Percentiles rank a stretch among this genome's conserved stretches.
These are phyloP conservation scores for Camellia granthamiana DNA, from an alignment of 148 eudicot genomes.

Conservation along the genomic window DNA sequence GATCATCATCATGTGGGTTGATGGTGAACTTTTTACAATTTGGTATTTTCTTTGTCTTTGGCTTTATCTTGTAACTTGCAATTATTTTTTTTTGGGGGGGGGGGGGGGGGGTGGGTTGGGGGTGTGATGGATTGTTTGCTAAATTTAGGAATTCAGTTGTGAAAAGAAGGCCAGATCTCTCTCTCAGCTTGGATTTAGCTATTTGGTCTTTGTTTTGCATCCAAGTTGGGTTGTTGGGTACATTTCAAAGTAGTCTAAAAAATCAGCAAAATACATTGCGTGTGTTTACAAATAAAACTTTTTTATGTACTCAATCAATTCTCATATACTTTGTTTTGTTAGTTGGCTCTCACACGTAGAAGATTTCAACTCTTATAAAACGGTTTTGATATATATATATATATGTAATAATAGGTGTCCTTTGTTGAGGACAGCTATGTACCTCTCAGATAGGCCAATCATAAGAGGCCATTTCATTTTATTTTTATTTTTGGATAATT, in stretches of 20 bases:
- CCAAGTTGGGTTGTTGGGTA: neutral
- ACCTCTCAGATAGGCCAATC: neutral
- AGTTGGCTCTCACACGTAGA: neutral
- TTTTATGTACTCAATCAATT: too few relatives aligned
- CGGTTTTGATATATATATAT: neutral
- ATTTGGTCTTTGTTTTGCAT: neutral
- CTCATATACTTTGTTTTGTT: too few relatives aligned
- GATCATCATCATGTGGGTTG: neutral
- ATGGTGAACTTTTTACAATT: slow-evolving; percentile 6
- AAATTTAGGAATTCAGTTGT: slow-evolving; percentile 9
- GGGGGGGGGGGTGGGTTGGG: neutral
- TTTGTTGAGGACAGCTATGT: neutral
- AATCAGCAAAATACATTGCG: too few relatives aligned
- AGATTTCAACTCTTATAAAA: neutral
- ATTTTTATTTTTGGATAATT: too few relatives aligned
- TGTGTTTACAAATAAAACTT: too few relatives aligned
- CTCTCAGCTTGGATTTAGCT: slow-evolving; percentile 4
- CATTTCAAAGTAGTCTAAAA: neutral
- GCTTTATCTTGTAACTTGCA: slow-evolving; percentile 2
- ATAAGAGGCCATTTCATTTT: neutral
- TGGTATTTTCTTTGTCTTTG: neutral
- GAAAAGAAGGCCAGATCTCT: slow-evolving; percentile 4
- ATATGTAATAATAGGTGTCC: neutral
- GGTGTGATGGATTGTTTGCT: neutral
- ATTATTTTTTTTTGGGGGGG: neutral